Evolutionary conservation across 306 rosid species (phyloP), one percentile per base, ranked within the genome.

Genomic region (Glycine tomentella): DNA sequence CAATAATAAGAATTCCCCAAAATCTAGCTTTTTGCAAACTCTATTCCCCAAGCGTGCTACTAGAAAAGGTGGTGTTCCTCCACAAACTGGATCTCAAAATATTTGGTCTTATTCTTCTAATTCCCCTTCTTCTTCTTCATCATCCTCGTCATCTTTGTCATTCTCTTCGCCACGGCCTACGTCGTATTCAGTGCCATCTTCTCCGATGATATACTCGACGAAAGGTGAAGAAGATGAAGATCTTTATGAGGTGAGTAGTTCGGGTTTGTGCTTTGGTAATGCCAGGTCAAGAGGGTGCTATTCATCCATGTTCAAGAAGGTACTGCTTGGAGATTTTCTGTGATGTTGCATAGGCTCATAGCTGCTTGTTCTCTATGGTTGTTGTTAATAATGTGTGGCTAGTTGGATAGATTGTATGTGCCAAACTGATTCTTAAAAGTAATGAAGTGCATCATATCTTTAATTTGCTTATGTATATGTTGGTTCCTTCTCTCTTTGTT

Each of bases 261-360:
- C 85, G 3, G 50, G 78, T 51, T 63, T 75, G 69, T 57, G 81
- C 63, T 79, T 68, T 44, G 84, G 87, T 10, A 85, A 64, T 76
- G 75, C 46, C 0, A 73, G 80, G 57, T 71, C 81, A 3, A 16
- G 87, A 87, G 88, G 91, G 70, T 77, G 83, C 31, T 91, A 69
- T 59, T 84, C 93, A 4, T 81, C 84, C 65, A 80, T 91, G 68
- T 76, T 84, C 82, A 91, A 86, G 90, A 91, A 91, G 92, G 84
- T 84, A 50, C 50, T 90, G 56, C 66, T 84, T 45, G 80, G 89
- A 74, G 83, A 84, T 74, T 70, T 69, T 66, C 53, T 77, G 81
- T 89, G 72, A 85, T 75, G 5, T 33, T 20, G 20, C 20, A 20
- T 20, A 20, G 20, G 20, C 20, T 20, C 20, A 20, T 20, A 20